These are phyloP conservation scores for Heliosperma pusillum DNA, from an alignment of 148 eudicot species.

Conservation along the genomic window DNA sequence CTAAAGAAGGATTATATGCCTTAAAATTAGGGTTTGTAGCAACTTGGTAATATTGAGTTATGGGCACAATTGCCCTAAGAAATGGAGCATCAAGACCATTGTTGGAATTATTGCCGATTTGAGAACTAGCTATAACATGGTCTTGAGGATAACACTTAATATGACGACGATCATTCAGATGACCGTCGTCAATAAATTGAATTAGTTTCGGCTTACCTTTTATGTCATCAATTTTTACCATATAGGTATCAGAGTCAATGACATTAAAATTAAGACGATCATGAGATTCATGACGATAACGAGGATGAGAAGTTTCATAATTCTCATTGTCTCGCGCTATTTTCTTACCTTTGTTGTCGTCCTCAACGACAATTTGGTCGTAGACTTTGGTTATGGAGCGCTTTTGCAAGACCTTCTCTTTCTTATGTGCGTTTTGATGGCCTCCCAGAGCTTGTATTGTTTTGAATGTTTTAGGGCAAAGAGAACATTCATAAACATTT, in stretches of 20 bases:
- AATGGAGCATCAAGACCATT: slow-evolving; percentile 8
- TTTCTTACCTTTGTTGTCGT: not conserved
- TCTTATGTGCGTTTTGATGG: slow-evolving; percentile 10
- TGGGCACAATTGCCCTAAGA: not conserved
- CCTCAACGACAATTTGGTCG: not conserved
- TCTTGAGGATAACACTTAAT: not conserved
- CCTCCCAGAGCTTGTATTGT: slow-evolving; percentile 3
- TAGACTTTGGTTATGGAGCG: not conserved
- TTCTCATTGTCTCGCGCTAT: not conserved
- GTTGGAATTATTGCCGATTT: not conserved
- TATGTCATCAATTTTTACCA: not conserved
- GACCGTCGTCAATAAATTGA: not conserved
- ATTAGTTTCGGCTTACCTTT: not conserved
- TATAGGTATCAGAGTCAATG: not conserved
- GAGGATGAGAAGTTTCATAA: not conserved
- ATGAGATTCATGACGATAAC: not conserved
- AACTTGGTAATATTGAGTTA: not conserved
- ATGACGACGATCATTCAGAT: not conserved
- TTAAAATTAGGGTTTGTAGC: not conserved
- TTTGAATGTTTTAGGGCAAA: slow-evolving; percentile 1
- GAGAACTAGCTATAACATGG: not conserved
- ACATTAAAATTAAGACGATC: not conserved
- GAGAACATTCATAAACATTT: not conserved
- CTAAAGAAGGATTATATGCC: not conserved
- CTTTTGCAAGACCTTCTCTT: not conserved